These are phyloP conservation scores for Trichoderma sp. DNA, from an alignment of 2,329 filamentous ascomycete genomes.

Conservation along the genomic window DNA sequence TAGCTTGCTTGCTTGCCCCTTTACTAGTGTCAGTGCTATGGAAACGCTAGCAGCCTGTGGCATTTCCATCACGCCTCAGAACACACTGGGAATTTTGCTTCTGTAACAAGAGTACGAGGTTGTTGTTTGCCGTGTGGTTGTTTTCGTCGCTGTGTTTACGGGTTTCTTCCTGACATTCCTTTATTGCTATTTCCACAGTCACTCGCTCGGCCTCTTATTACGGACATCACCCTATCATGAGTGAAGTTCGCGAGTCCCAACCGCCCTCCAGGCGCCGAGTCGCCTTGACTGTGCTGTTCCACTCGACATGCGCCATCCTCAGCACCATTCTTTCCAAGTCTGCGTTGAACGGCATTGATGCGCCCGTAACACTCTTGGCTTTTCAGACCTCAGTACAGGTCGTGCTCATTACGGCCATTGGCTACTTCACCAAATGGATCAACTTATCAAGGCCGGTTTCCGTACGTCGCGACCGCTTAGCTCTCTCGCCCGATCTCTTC, in stretches of 20 bases:
- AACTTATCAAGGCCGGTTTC: constrained; percentile 18
- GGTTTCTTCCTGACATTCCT: constrained; percentile 14
- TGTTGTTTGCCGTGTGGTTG: constrained; percentile 2
- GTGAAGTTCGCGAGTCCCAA: constrained; percentile 6
- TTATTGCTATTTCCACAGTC: constrained; percentile 3
- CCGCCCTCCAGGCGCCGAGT: constrained; percentile 20
- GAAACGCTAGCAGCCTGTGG: not conserved
- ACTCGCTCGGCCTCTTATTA: constrained; percentile 3
- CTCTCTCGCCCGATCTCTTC: not conserved
- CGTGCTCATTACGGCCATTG: constrained; percentile 15
- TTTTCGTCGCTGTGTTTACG: not conserved
- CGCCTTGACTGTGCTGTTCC: constrained; percentile 21
- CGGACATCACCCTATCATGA: not conserved
- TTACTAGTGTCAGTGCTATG: constrained; percentile 3
- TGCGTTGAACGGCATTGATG: constrained; percentile 17
- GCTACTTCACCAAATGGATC: constrained; percentile 23
- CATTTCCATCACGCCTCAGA: not conserved
- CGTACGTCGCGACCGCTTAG: not conserved
- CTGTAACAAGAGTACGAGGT: constrained; percentile 4
- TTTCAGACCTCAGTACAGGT: constrained; percentile 18
- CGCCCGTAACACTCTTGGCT: constrained; percentile 16
- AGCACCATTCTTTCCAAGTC: constrained; percentile 24
- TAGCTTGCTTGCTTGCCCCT: constrained; percentile 22
- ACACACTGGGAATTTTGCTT: not conserved
- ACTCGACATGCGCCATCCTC: constrained; percentile 22